A percentile compares a stretch with the other conserved stretches of the same genome.
phyloP scores from a whole-genome alignment of 106 monocot genomes.

The Triglochin maritima region DNA sequence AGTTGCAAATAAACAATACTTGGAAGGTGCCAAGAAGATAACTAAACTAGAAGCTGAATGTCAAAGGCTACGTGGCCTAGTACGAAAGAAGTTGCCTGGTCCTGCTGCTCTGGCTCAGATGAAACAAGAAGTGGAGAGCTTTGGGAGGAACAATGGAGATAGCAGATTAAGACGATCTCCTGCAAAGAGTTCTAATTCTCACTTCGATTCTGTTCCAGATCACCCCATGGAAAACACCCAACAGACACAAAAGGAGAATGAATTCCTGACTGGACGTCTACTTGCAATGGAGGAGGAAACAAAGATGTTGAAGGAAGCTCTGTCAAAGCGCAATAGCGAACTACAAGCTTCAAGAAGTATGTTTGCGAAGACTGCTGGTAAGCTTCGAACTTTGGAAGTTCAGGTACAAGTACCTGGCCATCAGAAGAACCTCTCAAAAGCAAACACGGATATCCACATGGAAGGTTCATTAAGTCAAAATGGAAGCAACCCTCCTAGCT shows the following conservation, averaged over 20 bases:
- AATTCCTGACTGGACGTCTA: slow-evolving; percentile 68
- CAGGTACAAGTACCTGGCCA: slow-evolving; percentile 33
- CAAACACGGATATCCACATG: slow-evolving; percentile 31
- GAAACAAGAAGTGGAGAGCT: slow-evolving; percentile 82
- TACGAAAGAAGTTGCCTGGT: slow-evolving; percentile 89
- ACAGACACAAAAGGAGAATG: slow-evolving; percentile 68
- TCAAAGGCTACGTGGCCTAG: slow-evolving; percentile 82
- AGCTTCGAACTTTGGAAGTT: slow-evolving; percentile 57
- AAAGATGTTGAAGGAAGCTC: slow-evolving; percentile 88
- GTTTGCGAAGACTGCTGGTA: slow-evolving; percentile 59
- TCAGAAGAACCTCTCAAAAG: slow-evolving; percentile 29
- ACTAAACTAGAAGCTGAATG: slow-evolving; percentile 45
- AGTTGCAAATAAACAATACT: slow-evolving; percentile 20
- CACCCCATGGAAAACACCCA: slow-evolving; percentile 51
- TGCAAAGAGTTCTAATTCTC: slow-evolving; percentile 21
- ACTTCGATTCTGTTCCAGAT: slow-evolving; percentile 24
- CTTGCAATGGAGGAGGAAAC: slow-evolving; percentile 84
- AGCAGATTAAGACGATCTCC: slow-evolving; percentile 25
- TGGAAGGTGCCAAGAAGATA: slow-evolving; percentile 31
- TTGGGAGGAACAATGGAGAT: slow-evolving; percentile 50
- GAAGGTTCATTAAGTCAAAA: slow-evolving; percentile 31
- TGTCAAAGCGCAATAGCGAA: slow-evolving; percentile 76
- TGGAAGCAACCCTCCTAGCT: slow-evolving; percentile 65
- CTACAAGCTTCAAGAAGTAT: slow-evolving; percentile 69
- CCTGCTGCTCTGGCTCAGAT: slow-evolving; percentile 98